phyloP scores from a whole-genome alignment of 2,329 filamentous ascomycete genomes.

The Fusarium temperatum region DNA sequence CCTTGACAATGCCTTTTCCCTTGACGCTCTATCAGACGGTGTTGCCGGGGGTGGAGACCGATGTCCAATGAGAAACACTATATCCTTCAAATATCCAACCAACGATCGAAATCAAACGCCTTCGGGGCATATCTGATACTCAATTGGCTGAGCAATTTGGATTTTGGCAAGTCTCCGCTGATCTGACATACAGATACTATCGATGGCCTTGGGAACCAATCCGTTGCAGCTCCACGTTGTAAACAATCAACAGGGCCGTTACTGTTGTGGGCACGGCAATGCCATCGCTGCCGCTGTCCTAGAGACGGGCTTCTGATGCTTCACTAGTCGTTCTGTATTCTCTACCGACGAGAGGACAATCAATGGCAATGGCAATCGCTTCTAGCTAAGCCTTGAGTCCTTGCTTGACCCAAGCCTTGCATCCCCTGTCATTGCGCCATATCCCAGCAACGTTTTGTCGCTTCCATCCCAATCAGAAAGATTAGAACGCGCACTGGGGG shows the following conservation, averaged over 20 bases:
- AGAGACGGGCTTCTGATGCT: slow-evolving; percentile 1
- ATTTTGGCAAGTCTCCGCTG: slow-evolving; percentile 19
- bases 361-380: slow-evolving; percentile 17
- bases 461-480: slow-evolving; percentile 31
- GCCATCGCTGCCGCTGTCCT: slow-evolving; percentile 8
- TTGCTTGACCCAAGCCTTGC: slow-evolving; percentile 37
- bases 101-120: slow-evolving; percentile 10
- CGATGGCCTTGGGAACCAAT: slow-evolving; percentile 6
- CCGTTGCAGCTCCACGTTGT: slow-evolving; percentile 11
- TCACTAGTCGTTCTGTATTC: slow-evolving; percentile 11
- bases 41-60: slow-evolving; percentile 6
- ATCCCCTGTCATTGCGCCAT: slow-evolving; percentile 41
- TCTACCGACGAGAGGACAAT: slow-evolving; percentile 11
- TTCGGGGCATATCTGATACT: background rate
- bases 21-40: slow-evolving; percentile 24
- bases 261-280: background rate
- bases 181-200: slow-evolving; percentile 29
- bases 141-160: slow-evolving; percentile 13
- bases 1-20: background rate
- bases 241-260: slow-evolving; percentile 17
- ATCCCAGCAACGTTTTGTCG: slow-evolving; percentile 27
- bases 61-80: slow-evolving; percentile 14
- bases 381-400: slow-evolving; percentile 18
- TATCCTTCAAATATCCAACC: slow-evolving; percentile 19
- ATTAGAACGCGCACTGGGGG: slow-evolving; percentile 16